Percentiles rank a stretch among this genome's conserved stretches.
These are phyloP conservation scores for Ogataea ganodermae DNA, from an alignment of 805 yeast species.

Conservation along the genomic window DNA sequence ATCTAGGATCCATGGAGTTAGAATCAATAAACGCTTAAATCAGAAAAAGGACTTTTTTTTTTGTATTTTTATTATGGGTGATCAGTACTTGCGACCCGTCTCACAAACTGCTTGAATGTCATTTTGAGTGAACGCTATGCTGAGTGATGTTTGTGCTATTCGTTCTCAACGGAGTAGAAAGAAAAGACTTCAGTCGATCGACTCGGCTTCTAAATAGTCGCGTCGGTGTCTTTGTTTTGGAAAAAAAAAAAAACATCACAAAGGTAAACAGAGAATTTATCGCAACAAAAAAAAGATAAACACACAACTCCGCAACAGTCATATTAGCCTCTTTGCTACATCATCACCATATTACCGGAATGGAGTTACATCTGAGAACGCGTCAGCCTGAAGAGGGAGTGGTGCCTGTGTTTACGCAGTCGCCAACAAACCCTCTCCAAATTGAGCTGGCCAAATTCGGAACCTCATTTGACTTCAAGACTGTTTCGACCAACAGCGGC, in stretches of 20 bases:
- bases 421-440: constrained; percentile 19
- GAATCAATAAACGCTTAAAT: neutral
- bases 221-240: too few relatives aligned
- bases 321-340: neutral
- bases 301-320: neutral
- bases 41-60: too few relatives aligned
- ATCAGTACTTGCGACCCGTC: neutral
- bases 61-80: too few relatives aligned
- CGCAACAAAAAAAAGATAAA: neutral
- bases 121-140: too few relatives aligned
- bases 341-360: neutral
- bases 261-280: constrained; percentile 5
- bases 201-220: neutral
- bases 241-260: neutral
- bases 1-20: too few relatives aligned
- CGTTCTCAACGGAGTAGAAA: too few relatives aligned
- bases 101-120: neutral
- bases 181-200: neutral
- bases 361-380: constrained; percentile 37
- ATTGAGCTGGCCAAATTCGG: constrained; percentile 29
- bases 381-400: constrained; percentile 34
- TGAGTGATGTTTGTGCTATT: too few relatives aligned
- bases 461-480: constrained; percentile 30
- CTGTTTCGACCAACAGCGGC: constrained; percentile 33
- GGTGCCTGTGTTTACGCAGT: constrained; percentile 21